phyloP scores from a whole-genome alignment of 352 stramenopile species.

The Pythium chondricola region DNA sequence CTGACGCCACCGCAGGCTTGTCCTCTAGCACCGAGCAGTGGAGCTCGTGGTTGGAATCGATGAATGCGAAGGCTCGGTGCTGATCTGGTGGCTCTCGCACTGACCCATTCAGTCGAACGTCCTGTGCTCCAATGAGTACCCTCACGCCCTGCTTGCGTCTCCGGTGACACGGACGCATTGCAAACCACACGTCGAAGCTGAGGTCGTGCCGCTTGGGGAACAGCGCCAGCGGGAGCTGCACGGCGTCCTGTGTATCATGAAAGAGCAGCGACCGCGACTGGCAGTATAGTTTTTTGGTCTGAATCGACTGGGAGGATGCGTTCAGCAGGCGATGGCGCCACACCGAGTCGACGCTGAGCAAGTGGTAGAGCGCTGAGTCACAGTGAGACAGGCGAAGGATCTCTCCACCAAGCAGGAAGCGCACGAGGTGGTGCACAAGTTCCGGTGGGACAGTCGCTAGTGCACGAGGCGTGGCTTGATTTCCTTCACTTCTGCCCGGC shows the following conservation, averaged over 20 bases:
- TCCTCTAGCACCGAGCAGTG: constrained; percentile 33
- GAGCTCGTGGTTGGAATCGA: constrained; percentile 26
- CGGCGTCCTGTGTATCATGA: background rate
- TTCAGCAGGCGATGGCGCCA: constrained; percentile 1
- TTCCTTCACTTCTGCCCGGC: no score
- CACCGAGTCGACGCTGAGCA: background rate
- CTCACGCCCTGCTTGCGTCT: constrained; percentile 3
- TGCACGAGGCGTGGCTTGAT: no score
- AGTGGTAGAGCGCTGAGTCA: no score
- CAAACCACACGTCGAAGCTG: constrained; percentile 37
- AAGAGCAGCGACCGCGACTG: constrained; percentile 3
- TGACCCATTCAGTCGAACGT: constrained; percentile 7
- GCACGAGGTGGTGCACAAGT: no score
- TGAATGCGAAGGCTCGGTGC: constrained; percentile 28
- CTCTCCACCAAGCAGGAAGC: no score
- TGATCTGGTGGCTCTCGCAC: constrained; percentile 19
- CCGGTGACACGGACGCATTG: constrained; percentile 13
- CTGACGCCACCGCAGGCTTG: constrained; percentile 5
- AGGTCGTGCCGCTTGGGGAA: constrained; percentile 9
- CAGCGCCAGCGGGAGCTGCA: background rate
- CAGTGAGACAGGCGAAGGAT: no score
- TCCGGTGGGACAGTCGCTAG: no score
- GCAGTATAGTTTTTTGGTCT: background rate
- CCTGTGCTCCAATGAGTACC: constrained; percentile 25
- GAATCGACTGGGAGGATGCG: background rate